Evolutionary conservation across 352 stramenopile species (phyloP).

Genomic region (Pythium monospermum): DNA sequence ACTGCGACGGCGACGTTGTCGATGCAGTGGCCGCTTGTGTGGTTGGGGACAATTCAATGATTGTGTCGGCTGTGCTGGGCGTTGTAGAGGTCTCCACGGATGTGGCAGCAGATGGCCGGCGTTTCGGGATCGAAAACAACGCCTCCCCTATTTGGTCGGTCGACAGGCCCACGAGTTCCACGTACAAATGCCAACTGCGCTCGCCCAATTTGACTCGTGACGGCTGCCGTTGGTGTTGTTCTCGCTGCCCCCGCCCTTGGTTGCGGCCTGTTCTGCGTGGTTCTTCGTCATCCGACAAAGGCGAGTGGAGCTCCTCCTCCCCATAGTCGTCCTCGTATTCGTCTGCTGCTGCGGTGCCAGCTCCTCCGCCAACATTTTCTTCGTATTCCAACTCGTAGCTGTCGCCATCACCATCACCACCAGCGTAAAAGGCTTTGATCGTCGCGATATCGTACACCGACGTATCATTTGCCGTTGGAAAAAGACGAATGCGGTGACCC

Average conservation of each 20-base stretch:
- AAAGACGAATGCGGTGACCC: constrained; percentile 58
- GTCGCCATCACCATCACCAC: too few species aligned
- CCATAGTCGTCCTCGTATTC: too few species aligned
- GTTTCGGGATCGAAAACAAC: constrained; percentile 83
- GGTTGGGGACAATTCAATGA: too few species aligned
- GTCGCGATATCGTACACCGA: constrained; percentile 35
- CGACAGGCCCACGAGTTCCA: constrained; percentile 39
- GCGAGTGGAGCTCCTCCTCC: constrained; percentile 24
- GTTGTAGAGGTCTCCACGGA: constrained; percentile 1
- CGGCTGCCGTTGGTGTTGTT: too few species aligned
- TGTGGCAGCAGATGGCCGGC: constrained; percentile 24
- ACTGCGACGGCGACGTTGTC: constrained; percentile 12
- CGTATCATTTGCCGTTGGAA: constrained; percentile 50
- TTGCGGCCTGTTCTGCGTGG: too few species aligned
- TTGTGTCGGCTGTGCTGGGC: neutral
- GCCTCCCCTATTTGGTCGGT: constrained; percentile 47
- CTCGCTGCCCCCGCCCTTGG: too few species aligned
- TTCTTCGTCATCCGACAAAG: constrained; percentile 13
- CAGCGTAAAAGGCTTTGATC: constrained; percentile 25
- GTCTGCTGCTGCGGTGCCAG: too few species aligned
- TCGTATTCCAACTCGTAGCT: constrained; percentile 61
- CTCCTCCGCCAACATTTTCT: constrained; percentile 22
- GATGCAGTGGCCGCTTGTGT: too few species aligned
- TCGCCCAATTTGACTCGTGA: constrained; percentile 26
- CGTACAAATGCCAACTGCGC: constrained; percentile 71